Base-by-base conservation (phyloP, 2,329 filamentous ascomycete species). In the Colletotrichum theobromicola region DNA sequence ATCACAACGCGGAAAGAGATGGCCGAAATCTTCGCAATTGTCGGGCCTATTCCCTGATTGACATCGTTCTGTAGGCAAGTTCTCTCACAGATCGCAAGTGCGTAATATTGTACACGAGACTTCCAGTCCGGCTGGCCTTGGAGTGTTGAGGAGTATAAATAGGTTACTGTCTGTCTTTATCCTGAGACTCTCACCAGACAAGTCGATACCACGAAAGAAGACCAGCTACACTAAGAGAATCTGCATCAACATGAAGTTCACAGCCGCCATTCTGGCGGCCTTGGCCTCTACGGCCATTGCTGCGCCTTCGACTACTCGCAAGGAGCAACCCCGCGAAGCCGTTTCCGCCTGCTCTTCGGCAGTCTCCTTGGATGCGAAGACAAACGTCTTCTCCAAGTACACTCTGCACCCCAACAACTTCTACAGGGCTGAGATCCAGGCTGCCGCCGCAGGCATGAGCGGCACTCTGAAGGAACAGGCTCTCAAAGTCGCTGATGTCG, bases 391-490 rank as follows among this genome's bases (percentile, higher is more conserved):
- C 75, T 77, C 79, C 68, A 80, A 81, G 77, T 85, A 86, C 81
- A 84, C 77, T 53, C 82, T 86, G 64, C 84, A 85, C 77, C 74
- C 83, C 77, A 85, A 84, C 82, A 80, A 64, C 76, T 84, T 80
- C 76, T 79, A 79, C 81, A 81, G 83, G 42, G 66, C 75, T 21
- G 84, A 85, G 81, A 80, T 85, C 62, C 79, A 83, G 78, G 83
- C 79, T 10, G 84, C 84, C 71, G 79, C 81, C 24, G 69, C 70
- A 61, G 64, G 75, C 68, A 79, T 85, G 64, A 81, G 82, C 75
- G 58, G 78, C 16, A 79, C 74, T 75, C 78, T 83, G n/a, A 79
- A 79, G 18, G 77, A 77, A 3, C 58, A 78, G 18, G 83, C 83
- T 35, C 76, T 77, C 60, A 79, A 81, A 79, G 84, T 85, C 46